phyloP scores from a whole-genome alignment of 306 rosid species.

The Crataegus laevigata region DNA sequence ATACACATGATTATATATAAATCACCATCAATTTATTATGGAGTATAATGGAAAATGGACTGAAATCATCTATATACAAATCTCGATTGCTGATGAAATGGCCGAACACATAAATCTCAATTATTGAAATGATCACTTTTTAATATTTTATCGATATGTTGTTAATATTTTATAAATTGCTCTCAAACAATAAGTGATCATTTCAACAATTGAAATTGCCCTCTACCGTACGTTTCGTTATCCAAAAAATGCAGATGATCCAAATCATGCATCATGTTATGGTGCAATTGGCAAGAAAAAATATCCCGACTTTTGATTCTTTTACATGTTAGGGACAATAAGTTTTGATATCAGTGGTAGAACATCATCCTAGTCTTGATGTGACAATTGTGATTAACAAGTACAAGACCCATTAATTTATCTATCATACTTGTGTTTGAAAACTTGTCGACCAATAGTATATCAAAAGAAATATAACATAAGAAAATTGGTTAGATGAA shows the following conservation, averaged over 20 bases:
- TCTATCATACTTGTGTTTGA: not conserved
- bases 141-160: too few relatives aligned
- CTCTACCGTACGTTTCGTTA: not conserved
- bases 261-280: not conserved
- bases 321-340: not conserved
- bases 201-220: not conserved
- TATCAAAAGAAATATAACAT: not conserved
- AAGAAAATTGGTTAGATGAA: not conserved
- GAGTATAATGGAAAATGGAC: not conserved
- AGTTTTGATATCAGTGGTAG: not conserved
- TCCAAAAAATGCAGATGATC: not conserved
- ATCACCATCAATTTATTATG: not conserved
- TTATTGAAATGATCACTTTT: too few relatives aligned
- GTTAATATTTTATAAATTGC: not conserved
- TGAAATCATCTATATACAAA: too few relatives aligned
- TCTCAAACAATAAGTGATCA: not conserved
- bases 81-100: not conserved
- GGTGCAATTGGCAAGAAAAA: not conserved
- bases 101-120: too few relatives aligned
- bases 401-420: not conserved
- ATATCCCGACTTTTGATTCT: not conserved
- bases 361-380: not conserved
- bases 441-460: not conserved
- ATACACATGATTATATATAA: constrained; percentile 2
- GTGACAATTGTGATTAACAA: not conserved